A percentile compares a stretch with the other conserved stretches of the same genome.
phyloP scores from a whole-genome alignment of 1,139 yeast genomes.

The Blastobotrys indianensis region DNA sequence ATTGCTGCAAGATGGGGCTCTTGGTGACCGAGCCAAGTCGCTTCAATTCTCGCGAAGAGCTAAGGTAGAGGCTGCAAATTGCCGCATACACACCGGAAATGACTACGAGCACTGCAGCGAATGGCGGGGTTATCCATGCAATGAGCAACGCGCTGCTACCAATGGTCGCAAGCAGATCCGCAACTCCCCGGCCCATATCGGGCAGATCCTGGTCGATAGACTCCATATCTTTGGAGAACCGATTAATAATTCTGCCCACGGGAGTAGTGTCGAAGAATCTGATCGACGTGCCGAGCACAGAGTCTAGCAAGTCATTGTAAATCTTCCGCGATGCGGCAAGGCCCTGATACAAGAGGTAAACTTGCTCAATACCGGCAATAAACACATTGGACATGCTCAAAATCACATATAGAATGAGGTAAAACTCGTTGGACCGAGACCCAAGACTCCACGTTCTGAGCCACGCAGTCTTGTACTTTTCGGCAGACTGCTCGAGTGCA shows the following conservation, averaged over 20 bases:
- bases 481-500: slow-evolving; percentile 49
- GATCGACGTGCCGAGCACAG: slow-evolving; percentile 64
- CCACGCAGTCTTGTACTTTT: slow-evolving; percentile 77
- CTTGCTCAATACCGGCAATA: slow-evolving; percentile 52
- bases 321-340: slow-evolving; percentile 71
- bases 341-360: slow-evolving; percentile 62
- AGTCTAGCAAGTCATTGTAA: slow-evolving; percentile 57
- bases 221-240: slow-evolving; percentile 94
- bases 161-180: slow-evolving; percentile 1
- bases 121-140: slow-evolving; percentile 4
- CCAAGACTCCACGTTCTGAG: slow-evolving; percentile 49
- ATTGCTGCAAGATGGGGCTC: slow-evolving; percentile 93
- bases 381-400: slow-evolving; percentile 62
- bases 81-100: not conserved
- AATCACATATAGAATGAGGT: slow-evolving; percentile 57
- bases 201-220: slow-evolving; percentile 80
- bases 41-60: slow-evolving; percentile 82
- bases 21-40: slow-evolving; percentile 79
- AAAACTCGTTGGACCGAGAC: slow-evolving; percentile 46
- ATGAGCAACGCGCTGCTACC: slow-evolving; percentile 4
- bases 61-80: slow-evolving; percentile 44
- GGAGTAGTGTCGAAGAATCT: slow-evolving; percentile 95
- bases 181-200: not conserved
- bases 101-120: not conserved
- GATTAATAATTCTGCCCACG: slow-evolving; percentile 90